Evolutionary conservation across 257 asterid species (phyloP), one percentile per base, ranked within the genome.

Genomic region (Nicotiana tomentosiformis): DNA sequence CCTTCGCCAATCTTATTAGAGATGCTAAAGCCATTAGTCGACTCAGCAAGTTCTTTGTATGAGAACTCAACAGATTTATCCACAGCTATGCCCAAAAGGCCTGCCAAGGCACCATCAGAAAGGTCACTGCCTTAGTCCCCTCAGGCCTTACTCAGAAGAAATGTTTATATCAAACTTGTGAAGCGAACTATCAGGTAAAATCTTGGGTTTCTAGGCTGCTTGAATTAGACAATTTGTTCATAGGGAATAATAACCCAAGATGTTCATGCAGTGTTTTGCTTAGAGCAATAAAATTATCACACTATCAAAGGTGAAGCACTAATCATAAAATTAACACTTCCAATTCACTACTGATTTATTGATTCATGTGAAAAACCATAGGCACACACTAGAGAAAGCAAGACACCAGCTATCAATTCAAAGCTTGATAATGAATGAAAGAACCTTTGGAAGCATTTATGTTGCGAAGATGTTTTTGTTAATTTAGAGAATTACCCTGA

Each of bases 1-100:
- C 99, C 97, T 89, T 94, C 87, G 77, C 98, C 99, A 79, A 95
- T 95, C 93, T 94, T 95, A 83, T 91, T 88, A 37, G 97, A 92
- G 82, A 94, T 80, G 88, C 91, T 93, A 90, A 95, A 95, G 89
- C 90, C 87, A 85, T 91, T 86, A 20, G 98, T 93, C 39, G 96
- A 93, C 35, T 80, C 89, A 80, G 97, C 94, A 80, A 95, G 98
- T 87, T 95, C 99, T 86, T 93, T 93, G 82, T 93, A 95, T 26
- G 98, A 84, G 90, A 95, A 95, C 88, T 90, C 97, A 65, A 95
- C 96, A 39, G 99, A 93, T 89, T 92, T 95, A 77, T 94, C 97
- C 80, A 95, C 97, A 57, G 93, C 89, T 78, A 93, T 88, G 86
- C 94, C 97, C 20, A 88, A 82, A 68, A 88, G 82, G 55, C 82